phyloP scores from a whole-genome alignment of 2,329 filamentous ascomycete genomes.

The Colletotrichum eleusines region DNA sequence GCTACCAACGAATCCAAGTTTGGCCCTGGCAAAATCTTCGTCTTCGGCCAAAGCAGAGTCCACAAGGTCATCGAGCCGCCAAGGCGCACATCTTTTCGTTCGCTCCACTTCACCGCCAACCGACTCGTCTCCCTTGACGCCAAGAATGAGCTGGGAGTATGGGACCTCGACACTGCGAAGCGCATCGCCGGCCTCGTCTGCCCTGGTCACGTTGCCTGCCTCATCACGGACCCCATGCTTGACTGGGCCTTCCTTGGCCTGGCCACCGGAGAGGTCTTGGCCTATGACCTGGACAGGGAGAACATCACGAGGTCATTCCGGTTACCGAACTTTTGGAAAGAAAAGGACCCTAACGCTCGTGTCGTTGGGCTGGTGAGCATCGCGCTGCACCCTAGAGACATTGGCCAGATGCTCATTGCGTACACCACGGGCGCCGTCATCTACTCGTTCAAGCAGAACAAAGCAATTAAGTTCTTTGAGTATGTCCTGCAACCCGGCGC shows the following conservation, averaged over 20 bases:
- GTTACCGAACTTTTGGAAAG: constrained; percentile 88
- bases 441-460: constrained; percentile 95
- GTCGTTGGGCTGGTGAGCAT: constrained; percentile 77
- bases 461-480: constrained; percentile 81
- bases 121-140: constrained; percentile 87
- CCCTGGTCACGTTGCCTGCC: constrained; percentile 78
- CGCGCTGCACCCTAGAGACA: constrained; percentile 89
- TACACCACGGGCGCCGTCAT: constrained; percentile 89
- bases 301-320: constrained; percentile 77
- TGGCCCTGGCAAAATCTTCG: constrained; percentile 87
- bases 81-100: constrained; percentile 79
- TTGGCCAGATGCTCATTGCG: constrained; percentile 91
- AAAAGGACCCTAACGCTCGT: constrained; percentile 75
- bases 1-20: constrained; percentile 91
- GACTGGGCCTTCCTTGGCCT: constrained; percentile 93
- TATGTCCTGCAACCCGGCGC: constrained; percentile 87
- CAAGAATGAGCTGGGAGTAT: constrained; percentile 87
- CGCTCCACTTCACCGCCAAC: constrained; percentile 86
- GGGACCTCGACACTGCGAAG: constrained; percentile 79
- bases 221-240: constrained; percentile 88
- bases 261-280: constrained; percentile 85
- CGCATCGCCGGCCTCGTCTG: constrained; percentile 78
- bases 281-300: constrained; percentile 93
- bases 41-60: constrained; percentile 87
- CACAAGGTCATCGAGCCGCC: constrained; percentile 79